Conservation (phyloP, 192 early-diverging fungal genomes). For the Linnemannia exigua region DNA sequence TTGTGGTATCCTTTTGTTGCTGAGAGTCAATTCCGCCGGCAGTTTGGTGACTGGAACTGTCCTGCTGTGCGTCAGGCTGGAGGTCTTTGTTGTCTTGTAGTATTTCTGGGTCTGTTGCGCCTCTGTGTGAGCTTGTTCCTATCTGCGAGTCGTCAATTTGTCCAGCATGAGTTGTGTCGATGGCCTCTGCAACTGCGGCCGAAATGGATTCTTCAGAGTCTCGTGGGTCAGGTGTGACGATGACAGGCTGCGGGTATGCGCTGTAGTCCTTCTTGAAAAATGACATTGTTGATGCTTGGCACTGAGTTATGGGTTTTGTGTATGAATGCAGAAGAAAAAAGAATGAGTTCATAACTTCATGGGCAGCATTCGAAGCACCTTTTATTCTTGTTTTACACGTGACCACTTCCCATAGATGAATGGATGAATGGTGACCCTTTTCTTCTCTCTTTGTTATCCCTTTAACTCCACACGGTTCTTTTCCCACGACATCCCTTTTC, state of each 20-base stretch:
- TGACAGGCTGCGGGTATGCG: slow-evolving; percentile 45
- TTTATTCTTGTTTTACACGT: not conserved
- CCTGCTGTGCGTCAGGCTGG: not conserved
- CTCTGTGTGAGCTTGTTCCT: not conserved
- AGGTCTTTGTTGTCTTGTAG: not conserved
- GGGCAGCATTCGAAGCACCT: not conserved
- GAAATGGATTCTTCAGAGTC: slow-evolving; percentile 15
- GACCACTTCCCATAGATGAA: not conserved
- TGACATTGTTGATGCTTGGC: slow-evolving; percentile 26
- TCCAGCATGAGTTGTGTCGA: slow-evolving; percentile 10
- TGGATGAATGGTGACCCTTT: not conserved
- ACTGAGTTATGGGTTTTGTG: not conserved
- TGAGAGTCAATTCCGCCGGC: not conserved
- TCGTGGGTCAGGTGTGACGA: slow-evolving; percentile 35
- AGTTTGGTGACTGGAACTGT: not conserved
- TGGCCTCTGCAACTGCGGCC: slow-evolving; percentile 29
- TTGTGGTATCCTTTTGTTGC: slow-evolving; percentile 15
- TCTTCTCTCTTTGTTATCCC: not conserved
- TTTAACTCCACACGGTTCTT: too few relatives aligned
- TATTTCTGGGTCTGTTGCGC: not conserved
- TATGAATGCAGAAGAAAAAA: not conserved
- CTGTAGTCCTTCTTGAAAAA: slow-evolving; percentile 45
- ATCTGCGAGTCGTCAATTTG: not conserved
- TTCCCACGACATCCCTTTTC: too few relatives aligned
- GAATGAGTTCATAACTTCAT: not conserved